These are phyloP conservation scores for Trichosporon inkin DNA, from an alignment of 1,284 basidiomycete genomes.

Conservation along the genomic window DNA sequence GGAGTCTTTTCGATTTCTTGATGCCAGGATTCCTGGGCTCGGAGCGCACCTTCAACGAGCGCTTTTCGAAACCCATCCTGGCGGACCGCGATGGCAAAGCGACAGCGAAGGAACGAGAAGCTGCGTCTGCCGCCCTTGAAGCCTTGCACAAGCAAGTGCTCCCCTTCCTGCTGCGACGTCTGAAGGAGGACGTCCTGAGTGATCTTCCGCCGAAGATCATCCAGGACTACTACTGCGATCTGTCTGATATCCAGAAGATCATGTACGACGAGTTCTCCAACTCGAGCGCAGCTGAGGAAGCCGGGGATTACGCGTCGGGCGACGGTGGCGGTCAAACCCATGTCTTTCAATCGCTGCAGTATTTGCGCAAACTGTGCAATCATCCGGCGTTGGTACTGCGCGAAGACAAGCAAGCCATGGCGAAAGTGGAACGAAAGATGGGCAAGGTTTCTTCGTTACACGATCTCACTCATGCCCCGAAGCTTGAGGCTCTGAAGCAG, in stretches of 20 bases:
- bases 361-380: slow-evolving; percentile 95
- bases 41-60: slow-evolving; percentile 91
- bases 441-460: slow-evolving; percentile 52
- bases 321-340: slow-evolving; percentile 65
- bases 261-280: slow-evolving; percentile 89
- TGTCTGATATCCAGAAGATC: slow-evolving; percentile 87
- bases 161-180: slow-evolving; percentile 91
- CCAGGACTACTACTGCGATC: slow-evolving; percentile 98
- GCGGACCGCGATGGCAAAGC: slow-evolving; percentile 91
- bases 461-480: slow-evolving; percentile 89
- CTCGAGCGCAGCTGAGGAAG: slow-evolving; percentile 67
- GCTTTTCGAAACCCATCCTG: slow-evolving; percentile 92
- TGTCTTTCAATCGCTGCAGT: slow-evolving; percentile 94
- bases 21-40: slow-evolving; percentile 99
- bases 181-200: slow-evolving; percentile 95
- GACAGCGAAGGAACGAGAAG: slow-evolving; percentile 82
- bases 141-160: slow-evolving; percentile 97
- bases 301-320: slow-evolving; percentile 58
- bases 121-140: slow-evolving; percentile 90
- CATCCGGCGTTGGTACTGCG: slow-evolving; percentile 88
- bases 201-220: slow-evolving; percentile 99
- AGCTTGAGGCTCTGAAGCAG: slow-evolving; percentile 88
- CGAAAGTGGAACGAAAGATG: slow-evolving; percentile 61
- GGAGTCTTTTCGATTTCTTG: slow-evolving; percentile 98
- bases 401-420: slow-evolving; percentile 60